These are phyloP conservation scores for Serendipita sp. DNA, from an alignment of 768 basidiomycete genomes.

Conservation along the genomic window DNA sequence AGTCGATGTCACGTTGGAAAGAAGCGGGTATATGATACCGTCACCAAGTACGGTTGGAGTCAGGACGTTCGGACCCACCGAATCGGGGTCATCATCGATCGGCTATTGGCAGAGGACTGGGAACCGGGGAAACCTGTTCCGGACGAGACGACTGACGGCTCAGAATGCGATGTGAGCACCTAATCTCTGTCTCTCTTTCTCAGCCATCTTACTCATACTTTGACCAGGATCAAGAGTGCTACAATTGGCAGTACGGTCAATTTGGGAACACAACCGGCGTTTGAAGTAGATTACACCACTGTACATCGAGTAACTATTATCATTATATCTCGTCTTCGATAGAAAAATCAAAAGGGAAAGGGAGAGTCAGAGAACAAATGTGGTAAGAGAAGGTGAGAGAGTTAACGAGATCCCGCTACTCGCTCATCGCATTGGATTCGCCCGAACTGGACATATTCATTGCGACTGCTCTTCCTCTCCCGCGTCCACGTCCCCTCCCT, in stretches of 20 bases:
- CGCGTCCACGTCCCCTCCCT: slow-evolving; percentile 18
- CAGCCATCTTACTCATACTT: background rate
- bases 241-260: background rate
- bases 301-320: background rate
- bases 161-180: background rate
- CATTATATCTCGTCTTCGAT: no score
- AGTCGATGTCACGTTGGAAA: slow-evolving; percentile 78
- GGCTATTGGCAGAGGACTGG: background rate
- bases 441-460: slow-evolving; percentile 14
- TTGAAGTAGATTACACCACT: background rate
- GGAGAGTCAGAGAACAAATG: no score
- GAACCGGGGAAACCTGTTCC: slow-evolving; percentile 1
- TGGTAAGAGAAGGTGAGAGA: no score
- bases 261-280: background rate
- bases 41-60: slow-evolving; percentile 61
- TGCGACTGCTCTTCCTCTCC: slow-evolving; percentile 17
- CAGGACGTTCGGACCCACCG: slow-evolving; percentile 58
- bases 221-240: background rate
- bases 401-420: background rate
- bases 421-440: slow-evolving; percentile 8
- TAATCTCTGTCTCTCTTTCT: background rate
- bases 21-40: slow-evolving; percentile 71
- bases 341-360: no score
- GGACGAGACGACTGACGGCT: background rate
- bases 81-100: slow-evolving; percentile 53